A percentile compares a stretch with the other conserved stretches of the same genome.
Conservation (phyloP, 495 filamentous ascomycete species). For the Penicillium salamii region DNA sequence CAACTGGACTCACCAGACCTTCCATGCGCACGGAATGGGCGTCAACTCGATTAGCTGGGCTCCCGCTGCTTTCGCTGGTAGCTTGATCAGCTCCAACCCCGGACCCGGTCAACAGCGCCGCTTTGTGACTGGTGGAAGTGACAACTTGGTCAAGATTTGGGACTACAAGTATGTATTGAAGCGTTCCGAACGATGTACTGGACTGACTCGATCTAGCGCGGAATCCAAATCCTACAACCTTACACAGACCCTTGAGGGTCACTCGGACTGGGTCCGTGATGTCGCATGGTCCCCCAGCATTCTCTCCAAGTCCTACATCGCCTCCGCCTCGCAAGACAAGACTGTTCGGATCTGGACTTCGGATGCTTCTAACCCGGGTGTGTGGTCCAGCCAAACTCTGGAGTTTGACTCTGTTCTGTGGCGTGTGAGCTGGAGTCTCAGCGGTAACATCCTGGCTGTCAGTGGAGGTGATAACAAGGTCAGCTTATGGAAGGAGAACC, state of each 20-base stretch:
- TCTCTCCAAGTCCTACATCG: conserved; percentile 92
- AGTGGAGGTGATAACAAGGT: conserved; percentile 96
- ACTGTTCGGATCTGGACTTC: conserved; percentile 96
- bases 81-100: conserved; percentile 68
- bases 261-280: conserved; percentile 97
- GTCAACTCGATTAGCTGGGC: conserved; percentile 97
- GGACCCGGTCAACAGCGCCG: conserved; percentile 61
- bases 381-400: conserved; percentile 82
- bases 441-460: conserved; percentile 94
- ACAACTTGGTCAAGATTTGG: conserved; percentile 93
- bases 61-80: conserved; percentile 74
- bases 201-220: conserved; percentile 31
- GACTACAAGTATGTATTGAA: conserved; percentile 49
- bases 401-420: conserved; percentile 87
- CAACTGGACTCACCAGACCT: conserved; percentile 76
- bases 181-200: background rate
- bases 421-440: conserved; percentile 97
- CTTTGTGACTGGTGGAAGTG: conserved; percentile 91
- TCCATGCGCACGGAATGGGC: conserved; percentile 87
- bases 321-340: conserved; percentile 90
- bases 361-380: conserved; percentile 53
- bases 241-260: conserved; percentile 63
- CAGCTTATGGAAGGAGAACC: conserved; percentile 60
- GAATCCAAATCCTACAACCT: conserved; percentile 54
- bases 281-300: conserved; percentile 96